phyloP scores from a whole-genome alignment of 2,329 filamentous ascomycete species.

The Trichoderma citrinoviride region DNA sequence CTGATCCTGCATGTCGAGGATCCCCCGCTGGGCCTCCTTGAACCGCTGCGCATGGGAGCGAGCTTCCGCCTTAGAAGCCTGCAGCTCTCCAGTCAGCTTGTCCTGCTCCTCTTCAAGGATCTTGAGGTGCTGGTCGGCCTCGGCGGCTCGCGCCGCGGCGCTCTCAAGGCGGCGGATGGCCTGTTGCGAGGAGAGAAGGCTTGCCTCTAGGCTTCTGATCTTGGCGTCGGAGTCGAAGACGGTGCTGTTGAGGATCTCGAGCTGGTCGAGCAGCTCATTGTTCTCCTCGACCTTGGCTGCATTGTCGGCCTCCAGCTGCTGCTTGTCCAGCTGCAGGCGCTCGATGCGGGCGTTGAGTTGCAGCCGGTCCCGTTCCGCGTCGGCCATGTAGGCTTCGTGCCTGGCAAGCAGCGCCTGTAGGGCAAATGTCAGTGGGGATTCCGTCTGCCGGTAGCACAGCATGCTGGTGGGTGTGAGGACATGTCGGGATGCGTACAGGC shows the following conservation, averaged over 20 bases:
- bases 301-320: constrained; percentile 72
- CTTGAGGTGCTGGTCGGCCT: constrained; percentile 76
- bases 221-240: constrained; percentile 76
- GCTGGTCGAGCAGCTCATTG: constrained; percentile 71
- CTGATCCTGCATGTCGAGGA: constrained; percentile 79
- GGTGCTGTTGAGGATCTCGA: constrained; percentile 79
- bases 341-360: constrained; percentile 72
- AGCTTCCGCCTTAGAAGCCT: constrained; percentile 69
- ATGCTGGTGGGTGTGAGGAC: background rate
- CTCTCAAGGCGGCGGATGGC: constrained; percentile 71
- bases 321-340: constrained; percentile 71
- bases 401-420: constrained; percentile 84
- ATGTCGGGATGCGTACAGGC: constrained; percentile 9
- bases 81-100: constrained; percentile 64
- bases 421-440: constrained; percentile 66
- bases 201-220: constrained; percentile 72
- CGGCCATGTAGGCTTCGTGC: constrained; percentile 91
- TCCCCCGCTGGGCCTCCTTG: constrained; percentile 77
- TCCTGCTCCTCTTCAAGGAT: constrained; percentile 80
- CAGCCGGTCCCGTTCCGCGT: constrained; percentile 80
- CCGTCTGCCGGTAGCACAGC: constrained; percentile 22
- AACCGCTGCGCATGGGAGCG: constrained; percentile 77
- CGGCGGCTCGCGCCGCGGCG: constrained; percentile 70
- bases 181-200: constrained; percentile 72
- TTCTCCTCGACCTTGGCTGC: constrained; percentile 80